Conservation (phyloP, 1,139 yeast species). For the Candida neerlandica region DNA sequence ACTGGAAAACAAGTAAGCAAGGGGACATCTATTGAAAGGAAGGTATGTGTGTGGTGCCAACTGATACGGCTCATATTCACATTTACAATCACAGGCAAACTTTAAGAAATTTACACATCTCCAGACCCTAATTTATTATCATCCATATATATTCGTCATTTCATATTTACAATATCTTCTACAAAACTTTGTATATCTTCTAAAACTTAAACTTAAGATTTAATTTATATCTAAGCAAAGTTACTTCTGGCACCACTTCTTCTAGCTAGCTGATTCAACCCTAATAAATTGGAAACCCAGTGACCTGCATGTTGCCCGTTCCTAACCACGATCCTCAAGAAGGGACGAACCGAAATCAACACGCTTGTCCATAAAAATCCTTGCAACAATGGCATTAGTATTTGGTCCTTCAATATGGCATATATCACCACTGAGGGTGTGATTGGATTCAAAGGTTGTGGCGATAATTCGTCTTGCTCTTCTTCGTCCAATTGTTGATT, state of each 20-base stretch:
- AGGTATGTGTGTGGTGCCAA: neutral
- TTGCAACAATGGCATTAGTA: constrained; percentile 65
- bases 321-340: constrained; percentile 26
- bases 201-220: too few relatives aligned
- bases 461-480: constrained; percentile 22
- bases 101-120: neutral
- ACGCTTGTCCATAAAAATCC: constrained; percentile 46
- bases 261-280: constrained; percentile 21
- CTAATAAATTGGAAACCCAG: constrained; percentile 26
- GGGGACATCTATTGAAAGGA: neutral
- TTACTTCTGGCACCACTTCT: neutral
- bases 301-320: constrained; percentile 38
- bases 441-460: constrained; percentile 36
- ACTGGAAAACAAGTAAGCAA: too few relatives aligned
- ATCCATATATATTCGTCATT: too few relatives aligned
- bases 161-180: too few relatives aligned
- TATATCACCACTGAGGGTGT: constrained; percentile 53
- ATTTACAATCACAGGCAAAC: too few relatives aligned
- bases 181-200: too few relatives aligned
- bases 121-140: neutral
- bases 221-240: neutral
- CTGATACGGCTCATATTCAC: too few relatives aligned
- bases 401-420: constrained; percentile 63
- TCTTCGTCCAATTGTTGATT: constrained; percentile 26
- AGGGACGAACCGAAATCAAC: constrained; percentile 34